A percentile compares a stretch with the other conserved stretches of the same genome.
phyloP scores from a whole-genome alignment of 2,329 filamentous ascomycete genomes.

The Dothideomycetes sp. region DNA sequence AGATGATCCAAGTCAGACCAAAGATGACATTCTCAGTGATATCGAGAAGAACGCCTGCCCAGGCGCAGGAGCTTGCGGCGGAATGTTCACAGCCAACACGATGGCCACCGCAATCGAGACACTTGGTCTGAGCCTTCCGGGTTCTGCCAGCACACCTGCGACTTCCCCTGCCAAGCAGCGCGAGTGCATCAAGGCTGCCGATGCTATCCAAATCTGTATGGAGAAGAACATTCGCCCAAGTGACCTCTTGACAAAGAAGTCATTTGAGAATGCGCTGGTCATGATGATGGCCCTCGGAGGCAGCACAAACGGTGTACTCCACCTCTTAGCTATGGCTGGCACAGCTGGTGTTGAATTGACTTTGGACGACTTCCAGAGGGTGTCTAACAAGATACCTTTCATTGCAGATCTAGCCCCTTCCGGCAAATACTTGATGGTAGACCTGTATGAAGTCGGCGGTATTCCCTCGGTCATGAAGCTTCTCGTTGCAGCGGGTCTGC shows the following conservation, averaged over 20 bases:
- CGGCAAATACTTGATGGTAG: slow-evolving; percentile 78
- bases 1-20: slow-evolving; percentile 54
- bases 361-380: slow-evolving; percentile 71
- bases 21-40: slow-evolving; percentile 73
- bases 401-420: slow-evolving; percentile 76
- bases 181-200: slow-evolving; percentile 72
- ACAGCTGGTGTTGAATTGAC: slow-evolving; percentile 68
- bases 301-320: slow-evolving; percentile 78
- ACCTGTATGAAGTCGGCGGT: slow-evolving; percentile 76
- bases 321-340: slow-evolving; percentile 83
- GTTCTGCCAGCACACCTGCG: slow-evolving; percentile 75
- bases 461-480: slow-evolving; percentile 79
- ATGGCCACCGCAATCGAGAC: slow-evolving; percentile 88
- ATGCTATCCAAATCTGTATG: slow-evolving; percentile 69
- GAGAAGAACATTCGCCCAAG: slow-evolving; percentile 71
- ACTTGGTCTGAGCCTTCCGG: slow-evolving; percentile 72
- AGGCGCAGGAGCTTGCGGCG: slow-evolving; percentile 69
- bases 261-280: slow-evolving; percentile 81
- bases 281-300: slow-evolving; percentile 89
- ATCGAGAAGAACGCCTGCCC: slow-evolving; percentile 71
- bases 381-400: slow-evolving; percentile 73
- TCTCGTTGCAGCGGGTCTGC: slow-evolving; percentile 61
- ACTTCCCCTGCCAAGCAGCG: slow-evolving; percentile 72
- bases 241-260: slow-evolving; percentile 66
- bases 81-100: slow-evolving; percentile 93